These are phyloP conservation scores for Tinospora cordifolia DNA, from an alignment of 164 flowering plant species.

Conservation along the genomic window DNA sequence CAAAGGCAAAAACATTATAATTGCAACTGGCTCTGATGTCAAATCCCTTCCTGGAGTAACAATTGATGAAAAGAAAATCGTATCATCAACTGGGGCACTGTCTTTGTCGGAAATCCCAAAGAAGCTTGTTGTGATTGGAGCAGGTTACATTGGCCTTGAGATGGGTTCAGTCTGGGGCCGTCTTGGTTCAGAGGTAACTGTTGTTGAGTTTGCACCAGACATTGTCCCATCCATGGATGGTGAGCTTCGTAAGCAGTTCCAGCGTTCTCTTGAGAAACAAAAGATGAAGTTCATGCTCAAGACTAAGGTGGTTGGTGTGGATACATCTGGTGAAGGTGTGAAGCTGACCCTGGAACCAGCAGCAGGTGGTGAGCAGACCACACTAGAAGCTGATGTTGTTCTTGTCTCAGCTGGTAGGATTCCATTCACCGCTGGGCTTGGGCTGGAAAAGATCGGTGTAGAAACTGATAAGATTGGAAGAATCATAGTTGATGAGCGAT, in stretches of 20 bases:
- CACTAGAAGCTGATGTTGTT: constrained; percentile 80
- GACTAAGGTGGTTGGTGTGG: constrained; percentile 85
- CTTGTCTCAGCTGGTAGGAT: constrained; percentile 81
- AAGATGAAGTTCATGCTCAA: constrained; percentile 82
- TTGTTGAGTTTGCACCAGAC: constrained; percentile 79
- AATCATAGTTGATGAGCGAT: constrained; percentile 53
- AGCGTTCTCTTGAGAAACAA: constrained; percentile 81
- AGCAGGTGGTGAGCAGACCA: constrained; percentile 74
- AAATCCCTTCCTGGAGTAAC: constrained; percentile 78
- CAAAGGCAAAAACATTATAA: constrained; percentile 73
- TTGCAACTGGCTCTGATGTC: constrained; percentile 93
- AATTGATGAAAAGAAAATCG: constrained; percentile 83
- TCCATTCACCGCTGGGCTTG: constrained; percentile 76
- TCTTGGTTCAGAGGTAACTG: constrained; percentile 81
- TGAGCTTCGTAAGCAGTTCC: constrained; percentile 73
- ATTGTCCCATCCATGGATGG: constrained; percentile 85
- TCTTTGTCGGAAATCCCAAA: constrained; percentile 68
- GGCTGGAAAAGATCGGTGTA: constrained; percentile 70
- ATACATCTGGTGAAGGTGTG: constrained; percentile 51
- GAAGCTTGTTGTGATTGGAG: constrained; percentile 82
- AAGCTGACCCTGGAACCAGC: constrained; percentile 78
- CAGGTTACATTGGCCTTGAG: constrained; percentile 89
- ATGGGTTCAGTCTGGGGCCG: constrained; percentile 94
- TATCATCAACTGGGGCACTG: constrained; percentile 90
- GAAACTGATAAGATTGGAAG: constrained; percentile 72